Conservation (phyloP, 2,329 filamentous ascomycete species). For the Bipolaris oryzae region DNA sequence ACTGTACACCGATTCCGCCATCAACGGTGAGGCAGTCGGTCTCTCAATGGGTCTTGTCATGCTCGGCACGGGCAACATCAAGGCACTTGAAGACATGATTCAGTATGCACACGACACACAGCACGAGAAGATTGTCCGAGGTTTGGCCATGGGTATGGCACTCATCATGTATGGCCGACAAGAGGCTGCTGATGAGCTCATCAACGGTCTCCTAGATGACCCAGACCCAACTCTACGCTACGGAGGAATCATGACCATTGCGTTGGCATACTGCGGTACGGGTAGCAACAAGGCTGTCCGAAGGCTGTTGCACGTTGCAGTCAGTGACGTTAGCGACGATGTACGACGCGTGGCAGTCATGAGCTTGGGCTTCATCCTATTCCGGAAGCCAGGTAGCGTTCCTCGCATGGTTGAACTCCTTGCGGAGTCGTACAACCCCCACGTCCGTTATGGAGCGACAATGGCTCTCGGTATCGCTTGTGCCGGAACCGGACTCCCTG, state of each 20-base stretch:
- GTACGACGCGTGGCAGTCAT: constrained; percentile 95
- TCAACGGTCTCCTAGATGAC: constrained; percentile 90
- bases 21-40: constrained; percentile 96
- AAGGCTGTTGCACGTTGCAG: constrained; percentile 91
- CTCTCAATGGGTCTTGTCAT: constrained; percentile 97
- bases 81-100: constrained; percentile 94
- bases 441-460: constrained; percentile 95
- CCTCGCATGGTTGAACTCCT: constrained; percentile 98
- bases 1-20: constrained; percentile 89
- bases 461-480: constrained; percentile 99
- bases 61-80: constrained; percentile 95
- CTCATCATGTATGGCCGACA: constrained; percentile 98
- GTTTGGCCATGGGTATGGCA: constrained; percentile 94
- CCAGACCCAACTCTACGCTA: constrained; percentile 93
- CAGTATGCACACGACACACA: constrained; percentile 97
- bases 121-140: constrained; percentile 98
- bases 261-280: constrained; percentile 94
- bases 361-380: constrained; percentile 97
- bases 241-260: constrained; percentile 98
- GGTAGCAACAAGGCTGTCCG: constrained; percentile 98
- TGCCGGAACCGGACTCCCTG: constrained; percentile 91
- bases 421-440: constrained; percentile 97
- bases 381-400: constrained; percentile 95
- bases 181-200: constrained; percentile 91
- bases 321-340: constrained; percentile 97